phyloP scores from a whole-genome alignment of 2,329 filamentous ascomycete species.

The Didymella keratinophila region DNA sequence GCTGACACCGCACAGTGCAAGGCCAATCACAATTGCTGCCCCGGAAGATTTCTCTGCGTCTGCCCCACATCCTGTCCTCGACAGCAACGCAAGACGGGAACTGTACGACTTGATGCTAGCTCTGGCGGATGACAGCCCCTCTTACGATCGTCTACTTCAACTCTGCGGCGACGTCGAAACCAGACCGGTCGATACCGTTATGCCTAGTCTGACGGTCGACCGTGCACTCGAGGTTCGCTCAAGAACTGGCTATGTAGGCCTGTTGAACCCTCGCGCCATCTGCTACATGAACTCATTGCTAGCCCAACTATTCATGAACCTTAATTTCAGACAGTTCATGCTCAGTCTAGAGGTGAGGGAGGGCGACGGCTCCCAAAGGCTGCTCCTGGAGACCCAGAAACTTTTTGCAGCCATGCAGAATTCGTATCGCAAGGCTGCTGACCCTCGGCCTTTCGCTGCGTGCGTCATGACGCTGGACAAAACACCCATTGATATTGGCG shows the following conservation, averaged over 20 bases:
- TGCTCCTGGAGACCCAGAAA: constrained; percentile 79
- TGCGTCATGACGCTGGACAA: constrained; percentile 86
- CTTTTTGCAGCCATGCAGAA: constrained; percentile 89
- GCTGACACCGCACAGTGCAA: constrained; percentile 4
- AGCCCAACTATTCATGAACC: constrained; percentile 96
- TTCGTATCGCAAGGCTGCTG: constrained; percentile 74
- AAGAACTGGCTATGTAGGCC: constrained; percentile 81
- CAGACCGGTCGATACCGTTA: constrained; percentile 61
- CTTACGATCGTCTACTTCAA: constrained; percentile 40
- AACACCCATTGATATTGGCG: constrained; percentile 80
- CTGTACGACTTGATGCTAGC: constrained; percentile 49
- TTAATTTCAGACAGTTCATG: constrained; percentile 85
- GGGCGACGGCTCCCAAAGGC: constrained; percentile 64
- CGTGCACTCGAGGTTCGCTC: constrained; percentile 74
- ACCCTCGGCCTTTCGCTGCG: constrained; percentile 74
- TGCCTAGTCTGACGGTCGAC: constrained; percentile 65
- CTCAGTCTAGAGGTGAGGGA: constrained; percentile 65
- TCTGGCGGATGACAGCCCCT: constrained; percentile 43
- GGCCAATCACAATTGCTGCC: not conserved
- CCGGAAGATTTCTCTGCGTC: not conserved
- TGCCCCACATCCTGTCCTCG: constrained; percentile 41
- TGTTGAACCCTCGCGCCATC: constrained; percentile 93
- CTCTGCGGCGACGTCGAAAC: constrained; percentile 33
- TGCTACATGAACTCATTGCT: constrained; percentile 97
- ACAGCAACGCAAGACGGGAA: constrained; percentile 46